These are phyloP conservation scores for Pseudoperonospora humuli DNA, from an alignment of 352 stramenopile species.

Conservation along the genomic window DNA sequence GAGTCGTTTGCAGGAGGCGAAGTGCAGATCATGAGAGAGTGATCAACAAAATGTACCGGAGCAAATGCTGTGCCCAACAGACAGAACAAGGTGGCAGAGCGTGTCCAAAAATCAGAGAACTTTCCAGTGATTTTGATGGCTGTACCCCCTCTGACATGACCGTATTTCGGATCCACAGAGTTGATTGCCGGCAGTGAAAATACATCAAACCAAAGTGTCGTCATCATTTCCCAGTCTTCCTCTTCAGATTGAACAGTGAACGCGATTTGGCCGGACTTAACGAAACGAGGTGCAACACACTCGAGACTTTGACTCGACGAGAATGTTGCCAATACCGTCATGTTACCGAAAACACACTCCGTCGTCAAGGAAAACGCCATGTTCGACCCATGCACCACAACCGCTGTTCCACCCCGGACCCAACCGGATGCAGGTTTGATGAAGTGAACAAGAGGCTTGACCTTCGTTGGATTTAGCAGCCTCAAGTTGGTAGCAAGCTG, in stretches of 20 bases:
- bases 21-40: conserved; percentile 15
- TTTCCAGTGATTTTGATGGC: conserved; percentile 23
- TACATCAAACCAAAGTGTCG: conserved; percentile 17
- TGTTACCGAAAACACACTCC: conserved; percentile 32
- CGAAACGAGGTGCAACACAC: conserved; percentile 23
- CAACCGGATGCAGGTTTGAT: conserved; percentile 29
- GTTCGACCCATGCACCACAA: conserved; percentile 23
- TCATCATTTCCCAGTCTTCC: conserved; percentile 5
- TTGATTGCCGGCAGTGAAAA: conserved; percentile 12
- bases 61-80: conserved; percentile 20
- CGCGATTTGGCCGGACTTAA: not conserved
- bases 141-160: conserved; percentile 22
- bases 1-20: conserved; percentile 11
- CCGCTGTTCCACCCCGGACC: conserved; percentile 22
- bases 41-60: conserved; percentile 2
- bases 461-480: not conserved
- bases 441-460: conserved; percentile 10
- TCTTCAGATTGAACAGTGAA: conserved; percentile 18
- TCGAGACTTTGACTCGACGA: conserved; percentile 17
- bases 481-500: not conserved
- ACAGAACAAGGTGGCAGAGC: conserved; percentile 19
- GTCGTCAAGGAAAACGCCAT: conserved; percentile 15
- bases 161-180: conserved; percentile 16
- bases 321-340: conserved; percentile 16
- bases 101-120: conserved; percentile 12